Percentiles rank a stretch among this genome's conserved stretches.
Conservation (phyloP, 768 basidiomycete species). For the Boletus rex-veris region DNA sequence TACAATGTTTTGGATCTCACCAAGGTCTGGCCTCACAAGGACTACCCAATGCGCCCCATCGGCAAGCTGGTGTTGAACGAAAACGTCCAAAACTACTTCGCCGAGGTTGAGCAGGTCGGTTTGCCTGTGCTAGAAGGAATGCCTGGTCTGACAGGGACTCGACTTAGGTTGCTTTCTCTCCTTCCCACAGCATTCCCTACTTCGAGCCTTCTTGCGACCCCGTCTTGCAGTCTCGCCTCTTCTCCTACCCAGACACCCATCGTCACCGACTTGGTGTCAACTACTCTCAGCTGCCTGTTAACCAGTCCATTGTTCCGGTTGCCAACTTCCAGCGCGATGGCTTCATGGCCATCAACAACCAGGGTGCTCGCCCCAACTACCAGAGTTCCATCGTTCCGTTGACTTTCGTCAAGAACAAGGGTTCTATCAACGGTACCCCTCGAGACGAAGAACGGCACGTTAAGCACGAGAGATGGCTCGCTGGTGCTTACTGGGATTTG, state of each 20-base stretch:
- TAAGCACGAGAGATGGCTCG: slow-evolving; percentile 74
- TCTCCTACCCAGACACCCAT: slow-evolving; percentile 91
- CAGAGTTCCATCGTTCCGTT: slow-evolving; percentile 74
- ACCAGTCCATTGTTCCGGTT: slow-evolving; percentile 67
- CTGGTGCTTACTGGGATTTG: slow-evolving; percentile 63
- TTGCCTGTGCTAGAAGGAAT: slow-evolving; percentile 25
- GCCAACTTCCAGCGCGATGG: slow-evolving; percentile 96
- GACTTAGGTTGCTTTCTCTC: slow-evolving; percentile 71
- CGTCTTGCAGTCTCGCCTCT: slow-evolving; percentile 89
- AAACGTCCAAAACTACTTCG: slow-evolving; percentile 84
- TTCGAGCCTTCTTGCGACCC: slow-evolving; percentile 90
- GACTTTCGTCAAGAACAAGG: slow-evolving; percentile 50
- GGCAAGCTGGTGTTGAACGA: slow-evolving; percentile 82
- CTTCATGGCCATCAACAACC: slow-evolving; percentile 60
- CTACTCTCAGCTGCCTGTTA: slow-evolving; percentile 87
- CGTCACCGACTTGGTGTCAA: slow-evolving; percentile 79
- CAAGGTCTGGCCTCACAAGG: slow-evolving; percentile 85
- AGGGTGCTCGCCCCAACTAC: slow-evolving; percentile 87
- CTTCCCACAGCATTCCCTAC: slow-evolving; percentile 84
- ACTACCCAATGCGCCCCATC: slow-evolving; percentile 85
- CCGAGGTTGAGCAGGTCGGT: slow-evolving; percentile 88
- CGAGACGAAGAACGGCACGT: slow-evolving; percentile 38
- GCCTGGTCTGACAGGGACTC: slow-evolving; percentile 4
- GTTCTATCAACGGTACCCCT: slow-evolving; percentile 40
- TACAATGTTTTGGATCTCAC: slow-evolving; percentile 91